A percentile compares a stretch with the other conserved stretches of the same genome.
These are phyloP conservation scores for Magnolia changhungtana DNA, from an alignment of 164 flowering plant species.

Conservation along the genomic window DNA sequence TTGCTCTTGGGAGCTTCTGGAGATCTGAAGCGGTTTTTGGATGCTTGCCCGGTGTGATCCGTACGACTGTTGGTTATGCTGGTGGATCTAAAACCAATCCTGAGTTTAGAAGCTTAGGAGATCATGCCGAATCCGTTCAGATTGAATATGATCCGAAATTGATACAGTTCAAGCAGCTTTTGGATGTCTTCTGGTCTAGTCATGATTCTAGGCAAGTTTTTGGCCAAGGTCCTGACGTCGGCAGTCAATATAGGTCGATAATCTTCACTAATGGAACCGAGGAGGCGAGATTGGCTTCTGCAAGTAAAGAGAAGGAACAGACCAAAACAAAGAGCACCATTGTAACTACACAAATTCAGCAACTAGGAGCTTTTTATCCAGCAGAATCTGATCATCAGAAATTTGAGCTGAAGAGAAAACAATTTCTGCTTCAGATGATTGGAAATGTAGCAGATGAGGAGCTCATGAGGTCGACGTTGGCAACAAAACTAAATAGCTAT, in stretches of 20 bases:
- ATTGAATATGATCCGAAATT: conserved; percentile 81
- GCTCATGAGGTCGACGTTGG: conserved; percentile 66
- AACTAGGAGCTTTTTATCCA: conserved; percentile 59
- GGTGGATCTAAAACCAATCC: conserved; percentile 86
- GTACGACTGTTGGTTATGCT: conserved; percentile 76
- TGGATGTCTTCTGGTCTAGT: conserved; percentile 91
- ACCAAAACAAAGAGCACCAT: conserved; percentile 54
- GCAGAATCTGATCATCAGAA: conserved; percentile 98
- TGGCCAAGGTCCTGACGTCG: conserved; percentile 99
- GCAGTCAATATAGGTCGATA: conserved; percentile 90
- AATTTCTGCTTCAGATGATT: conserved; percentile 78
- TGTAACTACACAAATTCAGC: conserved; percentile 84
- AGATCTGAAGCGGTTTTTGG: conserved; percentile 94
- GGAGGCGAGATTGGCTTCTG: conserved; percentile 71
- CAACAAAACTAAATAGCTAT: conserved; percentile 76
- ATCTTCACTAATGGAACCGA: conserved; percentile 83
- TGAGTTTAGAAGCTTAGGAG: conserved; percentile 78
- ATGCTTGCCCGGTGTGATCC: conserved; percentile 76
- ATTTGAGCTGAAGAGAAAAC: conserved; percentile 81
- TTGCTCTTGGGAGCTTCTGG: conserved; percentile 97
- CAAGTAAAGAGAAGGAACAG: conserved; percentile 88
- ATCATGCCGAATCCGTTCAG: conserved; percentile 93
- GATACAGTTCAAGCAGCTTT: conserved; percentile 64
- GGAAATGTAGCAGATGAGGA: conserved; percentile 89
- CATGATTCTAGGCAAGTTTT: conserved; percentile 94